Evolutionary conservation across 2,329 filamentous ascomycete species (phyloP), one percentile per base, ranked within the genome.

Genomic region (Talaromyces sp.): DNA sequence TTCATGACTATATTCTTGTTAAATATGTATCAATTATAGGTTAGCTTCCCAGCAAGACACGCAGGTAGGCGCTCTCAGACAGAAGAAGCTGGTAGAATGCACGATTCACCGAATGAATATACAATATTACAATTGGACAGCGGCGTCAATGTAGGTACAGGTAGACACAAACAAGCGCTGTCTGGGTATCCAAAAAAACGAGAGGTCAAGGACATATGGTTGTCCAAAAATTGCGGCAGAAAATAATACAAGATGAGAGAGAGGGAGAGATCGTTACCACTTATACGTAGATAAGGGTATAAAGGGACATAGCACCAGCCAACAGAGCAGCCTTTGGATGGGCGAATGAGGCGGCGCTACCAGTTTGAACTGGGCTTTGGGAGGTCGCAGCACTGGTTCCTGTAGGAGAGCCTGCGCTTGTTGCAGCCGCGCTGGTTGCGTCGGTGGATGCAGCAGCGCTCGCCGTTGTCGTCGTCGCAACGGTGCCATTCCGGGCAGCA

Each of bases 401-500:
- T 11, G 44, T 15, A 11, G 44, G n/a, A 25, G 44, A 47, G 44
- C 17, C 44, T 47, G 19, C 44, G n/a, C 44, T 47, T 17, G 19
- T 17, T 4, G 44, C 2, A 25, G 9, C 44, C 11, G 44, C 9
- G 11, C 9, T 25, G 44, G 44, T 47, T 11, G 44, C 11, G n/a
- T 47, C 44, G 44, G 44, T 11, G 44, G n/a, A 2, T 47, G 44
- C n/a, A 22, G 44, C 19, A 11, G 44, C 4, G n/a, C 4, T 47
- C 44, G 44, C 44, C 22, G 44, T 22, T 8, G n/a, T 55, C 6
- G 57, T 58, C 4, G 57, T 52, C 4, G 61, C 19, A 10, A 33
- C 27, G 9, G 59, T 47, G 19, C 55, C 61, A 58, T 58, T 58
- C n/a, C 61, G 61, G 36, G 51, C 36, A 30, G 71, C 73, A 63